Conservation (phyloP, 345 rosid genomes). For the Ceriops tagal region DNA sequence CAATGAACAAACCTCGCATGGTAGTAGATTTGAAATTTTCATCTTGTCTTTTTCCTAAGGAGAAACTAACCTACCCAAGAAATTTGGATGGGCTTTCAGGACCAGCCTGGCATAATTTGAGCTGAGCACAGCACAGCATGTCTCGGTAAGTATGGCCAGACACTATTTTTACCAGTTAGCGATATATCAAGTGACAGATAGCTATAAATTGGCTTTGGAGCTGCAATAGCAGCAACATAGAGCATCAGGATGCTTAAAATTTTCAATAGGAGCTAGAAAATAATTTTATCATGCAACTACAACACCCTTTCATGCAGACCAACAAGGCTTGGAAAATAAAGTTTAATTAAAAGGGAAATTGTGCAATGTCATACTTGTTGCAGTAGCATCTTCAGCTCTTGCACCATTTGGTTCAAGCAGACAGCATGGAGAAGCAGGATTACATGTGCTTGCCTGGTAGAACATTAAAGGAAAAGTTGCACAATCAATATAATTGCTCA, state of each 20-base stretch:
- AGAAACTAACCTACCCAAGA: neutral
- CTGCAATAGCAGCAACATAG: neutral
- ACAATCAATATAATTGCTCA: neutral
- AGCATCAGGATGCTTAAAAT: neutral
- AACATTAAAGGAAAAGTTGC: no score
- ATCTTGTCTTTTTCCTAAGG: neutral
- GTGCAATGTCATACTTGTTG: slow-evolving; percentile 36
- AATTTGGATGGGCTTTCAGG: neutral
- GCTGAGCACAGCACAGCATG: no score
- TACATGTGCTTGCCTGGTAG: slow-evolving; percentile 28
- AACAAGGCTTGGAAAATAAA: neutral
- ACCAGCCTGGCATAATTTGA: neutral
- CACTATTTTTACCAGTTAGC: no score
- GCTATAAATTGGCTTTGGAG: neutral
- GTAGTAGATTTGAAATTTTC: neutral
- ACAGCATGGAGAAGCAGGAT: slow-evolving; percentile 7
- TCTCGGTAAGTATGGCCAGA: no score
- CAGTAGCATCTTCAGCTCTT: slow-evolving; percentile 32
- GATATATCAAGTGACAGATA: no score
- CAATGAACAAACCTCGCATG: neutral
- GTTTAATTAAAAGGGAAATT: slow-evolving; percentile 4
- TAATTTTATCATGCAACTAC: neutral
- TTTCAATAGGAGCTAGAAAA: neutral
- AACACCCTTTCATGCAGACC: neutral
- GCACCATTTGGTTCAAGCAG: slow-evolving; percentile 26